Conservation (phyloP, 495 filamentous ascomycete genomes). For the Trichoderma erinaceum region DNA sequence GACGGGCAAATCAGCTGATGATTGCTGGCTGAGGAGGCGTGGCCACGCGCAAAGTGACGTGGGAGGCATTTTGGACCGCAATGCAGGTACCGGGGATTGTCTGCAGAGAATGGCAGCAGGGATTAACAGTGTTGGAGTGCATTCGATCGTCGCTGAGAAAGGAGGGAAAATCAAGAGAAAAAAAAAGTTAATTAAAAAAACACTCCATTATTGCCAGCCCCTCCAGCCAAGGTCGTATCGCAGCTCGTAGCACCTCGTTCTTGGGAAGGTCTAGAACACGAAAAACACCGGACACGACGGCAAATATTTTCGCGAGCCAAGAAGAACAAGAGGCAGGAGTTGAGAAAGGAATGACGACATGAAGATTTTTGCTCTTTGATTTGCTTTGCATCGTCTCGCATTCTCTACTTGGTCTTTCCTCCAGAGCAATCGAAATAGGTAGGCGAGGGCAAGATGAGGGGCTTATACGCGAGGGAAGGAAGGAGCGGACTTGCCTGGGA, state of each 20-base stretch:
- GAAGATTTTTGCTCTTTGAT: background rate
- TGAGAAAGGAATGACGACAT: too few species aligned
- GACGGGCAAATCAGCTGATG: constrained; percentile 3
- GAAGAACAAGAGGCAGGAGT: too few species aligned
- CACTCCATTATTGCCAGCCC: too few species aligned
- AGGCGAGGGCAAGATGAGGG: background rate
- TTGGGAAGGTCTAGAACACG: too few species aligned
- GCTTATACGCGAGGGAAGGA: background rate
- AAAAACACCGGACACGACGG: too few species aligned
- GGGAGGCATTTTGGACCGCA: constrained; percentile 12
- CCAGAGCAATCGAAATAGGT: background rate
- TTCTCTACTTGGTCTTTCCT: background rate
- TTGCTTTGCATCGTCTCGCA: background rate
- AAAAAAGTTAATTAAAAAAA: too few species aligned
- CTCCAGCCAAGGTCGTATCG: too few species aligned
- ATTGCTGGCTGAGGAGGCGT: background rate
- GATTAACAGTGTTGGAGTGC: background rate
- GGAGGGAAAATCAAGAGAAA: background rate
- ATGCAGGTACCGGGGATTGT: constrained; percentile 13
- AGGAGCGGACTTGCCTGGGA: background rate
- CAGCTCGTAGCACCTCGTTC: too few species aligned
- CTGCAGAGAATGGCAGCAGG: constrained; percentile 10
- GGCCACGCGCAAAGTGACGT: constrained; percentile 10
- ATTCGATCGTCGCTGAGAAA: background rate
- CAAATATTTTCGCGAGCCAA: too few species aligned